Percentiles rank a stretch among this genome's conserved stretches.
These are phyloP conservation scores for Rosa persica DNA, from an alignment of 306 rosid species.

Conservation along the genomic window DNA sequence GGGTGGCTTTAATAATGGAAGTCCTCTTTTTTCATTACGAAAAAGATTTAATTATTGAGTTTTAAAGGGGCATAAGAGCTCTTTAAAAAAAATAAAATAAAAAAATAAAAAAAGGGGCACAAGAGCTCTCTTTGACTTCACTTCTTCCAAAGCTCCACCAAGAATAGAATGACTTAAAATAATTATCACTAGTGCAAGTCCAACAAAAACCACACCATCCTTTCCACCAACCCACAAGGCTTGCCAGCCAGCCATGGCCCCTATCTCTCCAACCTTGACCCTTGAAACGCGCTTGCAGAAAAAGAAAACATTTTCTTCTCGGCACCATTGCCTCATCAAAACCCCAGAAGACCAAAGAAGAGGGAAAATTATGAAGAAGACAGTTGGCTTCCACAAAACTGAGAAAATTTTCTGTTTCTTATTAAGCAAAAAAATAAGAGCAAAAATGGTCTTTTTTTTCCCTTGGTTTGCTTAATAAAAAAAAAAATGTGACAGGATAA, in stretches of 20 bases:
- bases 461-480: conserved; percentile 14
- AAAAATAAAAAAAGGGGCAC: too few relatives aligned
- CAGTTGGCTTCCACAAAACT: conserved; percentile 11
- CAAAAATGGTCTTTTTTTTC: background rate
- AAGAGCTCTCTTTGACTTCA: conserved; percentile 17
- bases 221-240: background rate
- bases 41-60: background rate
- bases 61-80: background rate
- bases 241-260: background rate
- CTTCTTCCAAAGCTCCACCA: conserved; percentile 11
- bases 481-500: conserved; percentile 15
- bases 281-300: background rate
- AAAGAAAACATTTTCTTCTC: background rate
- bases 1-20: background rate
- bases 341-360: background rate
- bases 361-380: background rate
- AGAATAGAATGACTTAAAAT: background rate
- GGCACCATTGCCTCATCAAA: conserved; percentile 21
- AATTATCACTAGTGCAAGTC: background rate
- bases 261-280: conserved; percentile 11
- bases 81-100: too few relatives aligned
- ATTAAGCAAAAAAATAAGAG: conserved; percentile 17
- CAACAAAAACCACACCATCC: background rate
- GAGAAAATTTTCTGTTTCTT: conserved; percentile 7
- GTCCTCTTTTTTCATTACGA: too few relatives aligned